Evolutionary conservation across 441 rosid genomes (phyloP).

Genomic region (Raphanus hybrid): DNA sequence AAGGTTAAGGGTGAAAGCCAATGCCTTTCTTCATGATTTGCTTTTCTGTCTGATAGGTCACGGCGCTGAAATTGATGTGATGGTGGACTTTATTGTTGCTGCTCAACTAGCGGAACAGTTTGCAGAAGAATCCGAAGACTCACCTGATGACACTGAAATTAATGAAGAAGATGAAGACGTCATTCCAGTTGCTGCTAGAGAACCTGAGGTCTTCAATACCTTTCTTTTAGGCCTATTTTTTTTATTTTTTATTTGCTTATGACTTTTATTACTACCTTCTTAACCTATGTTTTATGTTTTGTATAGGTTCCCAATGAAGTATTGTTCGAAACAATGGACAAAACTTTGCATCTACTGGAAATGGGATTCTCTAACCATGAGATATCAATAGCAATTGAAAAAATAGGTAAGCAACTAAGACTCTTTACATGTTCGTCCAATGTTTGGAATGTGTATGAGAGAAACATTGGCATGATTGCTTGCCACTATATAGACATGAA

Average conservation of each 20-base stretch:
- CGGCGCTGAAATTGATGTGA: conserved; percentile 62
- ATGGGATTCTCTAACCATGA: conserved; percentile 95
- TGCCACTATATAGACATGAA: conserved; percentile 15
- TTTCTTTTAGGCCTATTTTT: conserved; percentile 7
- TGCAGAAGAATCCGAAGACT: conserved; percentile 51
- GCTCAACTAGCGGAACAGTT: conserved; percentile 72
- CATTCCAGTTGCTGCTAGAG: conserved; percentile 27
- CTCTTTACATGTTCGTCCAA: conserved; percentile 24
- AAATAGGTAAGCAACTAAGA: conserved; percentile 59
- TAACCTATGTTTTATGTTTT: conserved; percentile 35
- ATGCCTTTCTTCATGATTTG: conserved; percentile 26
- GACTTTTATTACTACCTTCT: conserved; percentile 14
- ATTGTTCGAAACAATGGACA: conserved; percentile 83
- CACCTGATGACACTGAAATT: conserved; percentile 36
- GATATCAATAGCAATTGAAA: conserved; percentile 85
- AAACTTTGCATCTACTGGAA: conserved; percentile 80
- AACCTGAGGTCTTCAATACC: conserved; percentile 41
- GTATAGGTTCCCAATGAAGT: conserved; percentile 72
- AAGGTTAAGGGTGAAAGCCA: neutral
- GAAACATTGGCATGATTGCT: conserved; percentile 1
- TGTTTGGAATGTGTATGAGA: conserved; percentile 9
- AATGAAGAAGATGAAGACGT: conserved; percentile 53
- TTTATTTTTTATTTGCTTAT: neutral
- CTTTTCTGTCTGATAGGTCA: conserved; percentile 52
- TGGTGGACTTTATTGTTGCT: conserved; percentile 89